Evolutionary conservation across 2,329 filamentous ascomycete species (phyloP).

Genomic region (Aspergillus sp.): DNA sequence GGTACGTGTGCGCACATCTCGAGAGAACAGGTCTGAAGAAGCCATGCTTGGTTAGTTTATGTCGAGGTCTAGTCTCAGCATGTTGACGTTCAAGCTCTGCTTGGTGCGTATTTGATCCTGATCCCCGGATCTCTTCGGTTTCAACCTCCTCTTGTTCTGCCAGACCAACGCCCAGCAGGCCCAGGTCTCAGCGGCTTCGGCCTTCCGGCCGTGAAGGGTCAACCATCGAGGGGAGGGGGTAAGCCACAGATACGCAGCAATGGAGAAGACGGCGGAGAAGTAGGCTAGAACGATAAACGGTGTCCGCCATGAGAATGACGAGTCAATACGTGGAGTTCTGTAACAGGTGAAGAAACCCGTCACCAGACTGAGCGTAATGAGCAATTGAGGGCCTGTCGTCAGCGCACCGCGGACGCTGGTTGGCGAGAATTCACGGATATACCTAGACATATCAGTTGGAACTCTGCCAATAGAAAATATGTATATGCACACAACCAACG

Average conservation of each 20-base stretch:
- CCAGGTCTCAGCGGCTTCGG: conserved; percentile 41
- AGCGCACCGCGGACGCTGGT: conserved; percentile 45
- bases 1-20: conserved; percentile 43
- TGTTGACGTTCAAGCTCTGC: neutral
- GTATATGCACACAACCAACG: conserved; percentile 41
- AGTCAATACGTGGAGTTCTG: conserved; percentile 42
- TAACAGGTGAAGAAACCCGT: conserved; percentile 57
- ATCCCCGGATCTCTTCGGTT: conserved; percentile 21
- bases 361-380: conserved; percentile 46
- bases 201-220: conserved; percentile 40
- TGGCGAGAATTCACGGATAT: conserved; percentile 57
- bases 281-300: conserved; percentile 48
- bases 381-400: conserved; percentile 48
- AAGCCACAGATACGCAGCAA: conserved; percentile 36
- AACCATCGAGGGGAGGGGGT: conserved; percentile 56
- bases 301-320: conserved; percentile 49
- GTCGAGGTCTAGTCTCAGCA: neutral
- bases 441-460: conserved; percentile 21
- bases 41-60: conserved; percentile 11
- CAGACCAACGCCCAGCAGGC: conserved; percentile 38
- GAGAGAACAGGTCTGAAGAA: conserved; percentile 28
- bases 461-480: neutral
- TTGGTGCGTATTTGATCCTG: neutral
- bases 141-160: conserved; percentile 45
- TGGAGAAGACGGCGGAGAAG: conserved; percentile 36